Percentiles rank a stretch among this genome's conserved stretches.
These are phyloP conservation scores for Piromyces sp. DNA, from an alignment of 192 early-diverging fungal genomes.

Conservation along the genomic window DNA sequence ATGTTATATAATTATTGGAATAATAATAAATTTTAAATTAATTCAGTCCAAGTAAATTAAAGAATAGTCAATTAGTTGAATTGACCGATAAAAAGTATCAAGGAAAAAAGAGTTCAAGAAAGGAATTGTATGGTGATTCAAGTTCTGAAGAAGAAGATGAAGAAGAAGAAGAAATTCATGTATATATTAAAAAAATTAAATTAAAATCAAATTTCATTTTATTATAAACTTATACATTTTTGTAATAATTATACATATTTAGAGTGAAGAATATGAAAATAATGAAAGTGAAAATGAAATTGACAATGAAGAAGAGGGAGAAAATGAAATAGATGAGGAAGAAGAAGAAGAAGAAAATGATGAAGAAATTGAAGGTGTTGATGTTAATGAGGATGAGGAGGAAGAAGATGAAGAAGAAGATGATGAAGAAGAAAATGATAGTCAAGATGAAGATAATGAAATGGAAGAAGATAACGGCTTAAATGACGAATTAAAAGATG, in stretches of 20 bases:
- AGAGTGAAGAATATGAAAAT: too few species aligned
- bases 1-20: too few species aligned
- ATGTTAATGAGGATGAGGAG: conserved; percentile 8
- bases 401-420: conserved; percentile 8
- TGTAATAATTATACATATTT: too few species aligned
- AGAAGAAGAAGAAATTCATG: not conserved
- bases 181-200: not conserved
- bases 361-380: conserved; percentile 6
- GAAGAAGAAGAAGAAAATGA: conserved; percentile 11
- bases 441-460: not conserved
- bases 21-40: too few species aligned
- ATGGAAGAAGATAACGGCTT: not conserved
- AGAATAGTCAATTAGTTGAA: not conserved
- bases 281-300: too few species aligned
- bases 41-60: not conserved
- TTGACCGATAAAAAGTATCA: not conserved
- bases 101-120: not conserved
- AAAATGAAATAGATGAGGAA: conserved; percentile 11
- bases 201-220: too few species aligned
- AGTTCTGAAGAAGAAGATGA: not conserved
- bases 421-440: not conserved
- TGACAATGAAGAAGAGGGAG: conserved; percentile 15
- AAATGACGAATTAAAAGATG: conserved; percentile 15
- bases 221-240: too few species aligned
- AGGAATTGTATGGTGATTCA: not conserved